Evolutionary conservation across 768 basidiomycete genomes (phyloP).

Genomic region (Auricularia cornea): DNA sequence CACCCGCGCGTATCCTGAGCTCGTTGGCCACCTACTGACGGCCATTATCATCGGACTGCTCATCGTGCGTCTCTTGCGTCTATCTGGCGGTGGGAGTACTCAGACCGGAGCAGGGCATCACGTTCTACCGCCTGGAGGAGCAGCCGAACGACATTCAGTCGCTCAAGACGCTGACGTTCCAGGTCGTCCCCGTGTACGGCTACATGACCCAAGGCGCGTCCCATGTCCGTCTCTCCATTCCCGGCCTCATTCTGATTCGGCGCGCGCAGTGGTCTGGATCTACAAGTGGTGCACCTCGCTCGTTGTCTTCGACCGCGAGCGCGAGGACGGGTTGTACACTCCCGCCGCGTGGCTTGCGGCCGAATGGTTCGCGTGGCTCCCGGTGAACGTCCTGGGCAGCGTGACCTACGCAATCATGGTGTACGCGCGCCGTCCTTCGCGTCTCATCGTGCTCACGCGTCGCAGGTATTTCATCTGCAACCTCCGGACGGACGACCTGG

Average conservation of each 20-base stretch:
- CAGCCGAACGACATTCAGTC: conserved; percentile 19
- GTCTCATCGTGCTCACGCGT: not conserved
- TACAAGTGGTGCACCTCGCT: conserved; percentile 28
- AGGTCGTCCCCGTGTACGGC: conserved; percentile 21
- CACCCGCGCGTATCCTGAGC: conserved; percentile 16
- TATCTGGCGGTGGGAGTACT: conserved; percentile 15
- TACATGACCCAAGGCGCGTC: conserved; percentile 17
- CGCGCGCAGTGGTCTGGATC: conserved; percentile 18
- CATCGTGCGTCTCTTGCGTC: conserved; percentile 14
- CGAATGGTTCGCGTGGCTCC: conserved; percentile 28
- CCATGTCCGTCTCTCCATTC: not conserved
- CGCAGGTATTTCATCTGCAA: conserved; percentile 23
- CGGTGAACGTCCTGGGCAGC: conserved; percentile 28
- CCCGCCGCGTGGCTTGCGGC: conserved; percentile 31
- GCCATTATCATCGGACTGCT: conserved; percentile 12
- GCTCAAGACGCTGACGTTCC: conserved; percentile 23
- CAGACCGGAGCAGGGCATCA: conserved; percentile 22
- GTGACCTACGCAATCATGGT: conserved; percentile 13
- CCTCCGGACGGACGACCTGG: conserved; percentile 28
- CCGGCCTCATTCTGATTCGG: not conserved
- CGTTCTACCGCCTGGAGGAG: conserved; percentile 29
- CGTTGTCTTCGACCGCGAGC: conserved; percentile 39
- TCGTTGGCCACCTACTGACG: conserved; percentile 18
- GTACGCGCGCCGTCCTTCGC: not conserved
- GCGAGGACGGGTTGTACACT: conserved; percentile 26